Conservation (phyloP, 1,284 basidiomycete genomes). For the Pyrrhoderma lamaoense region DNA sequence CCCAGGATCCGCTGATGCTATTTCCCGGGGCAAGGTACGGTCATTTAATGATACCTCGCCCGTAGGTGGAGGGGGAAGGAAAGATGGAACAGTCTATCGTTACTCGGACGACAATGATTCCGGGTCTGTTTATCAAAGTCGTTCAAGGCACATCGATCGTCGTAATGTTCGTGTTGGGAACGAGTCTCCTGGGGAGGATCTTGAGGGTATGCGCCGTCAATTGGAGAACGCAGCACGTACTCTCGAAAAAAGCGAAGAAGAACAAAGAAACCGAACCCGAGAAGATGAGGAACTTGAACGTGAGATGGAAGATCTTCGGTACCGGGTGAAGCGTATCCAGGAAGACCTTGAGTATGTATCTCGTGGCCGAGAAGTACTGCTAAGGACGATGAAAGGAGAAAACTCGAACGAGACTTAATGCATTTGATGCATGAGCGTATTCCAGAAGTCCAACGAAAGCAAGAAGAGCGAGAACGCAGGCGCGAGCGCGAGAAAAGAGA, state of each 20-base stretch:
- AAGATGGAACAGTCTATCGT: conserved; percentile 92
- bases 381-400: conserved; percentile 83
- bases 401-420: conserved; percentile 85
- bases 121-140: conserved; percentile 75
- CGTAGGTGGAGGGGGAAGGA: conserved; percentile 51
- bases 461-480: conserved; percentile 75
- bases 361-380: conserved; percentile 67
- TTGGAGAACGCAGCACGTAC: conserved; percentile 77
- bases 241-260: conserved; percentile 69
- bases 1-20: conserved; percentile 46
- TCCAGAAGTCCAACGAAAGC: conserved; percentile 83
- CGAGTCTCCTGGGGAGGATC: conserved; percentile 65
- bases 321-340: conserved; percentile 81
- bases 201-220: conserved; percentile 83
- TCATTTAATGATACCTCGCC: conserved; percentile 58
- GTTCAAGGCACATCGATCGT: conserved; percentile 83
- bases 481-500: conserved; percentile 74
- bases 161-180: conserved; percentile 70
- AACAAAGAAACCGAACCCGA: conserved; percentile 50
- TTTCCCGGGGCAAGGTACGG: conserved; percentile 60
- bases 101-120: conserved; percentile 59
- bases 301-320: conserved; percentile 85
- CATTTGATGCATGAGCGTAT: conserved; percentile 86
- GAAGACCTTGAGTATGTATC: conserved; percentile 92
- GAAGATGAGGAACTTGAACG: conserved; percentile 87